Evolutionary conservation across 2,329 filamentous ascomycete species (phyloP).

Genomic region (Chrysosporium keratinophilum): DNA sequence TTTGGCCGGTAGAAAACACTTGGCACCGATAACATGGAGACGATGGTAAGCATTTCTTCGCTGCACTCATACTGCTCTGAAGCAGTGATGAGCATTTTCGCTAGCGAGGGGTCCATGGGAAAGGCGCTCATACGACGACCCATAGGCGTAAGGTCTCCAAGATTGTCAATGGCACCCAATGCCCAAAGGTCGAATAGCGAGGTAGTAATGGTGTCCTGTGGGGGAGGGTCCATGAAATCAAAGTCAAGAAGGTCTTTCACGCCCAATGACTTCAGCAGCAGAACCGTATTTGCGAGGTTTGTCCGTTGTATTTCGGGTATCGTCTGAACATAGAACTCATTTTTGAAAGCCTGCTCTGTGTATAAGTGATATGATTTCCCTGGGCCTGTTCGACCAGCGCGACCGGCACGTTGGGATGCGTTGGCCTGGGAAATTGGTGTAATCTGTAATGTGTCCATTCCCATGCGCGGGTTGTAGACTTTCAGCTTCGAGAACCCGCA

Average conservation of each 20-base stretch:
- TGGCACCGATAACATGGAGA: conserved; percentile 94
- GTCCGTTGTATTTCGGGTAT: conserved; percentile 97
- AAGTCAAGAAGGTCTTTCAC: conserved; percentile 93
- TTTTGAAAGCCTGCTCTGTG: conserved; percentile 88
- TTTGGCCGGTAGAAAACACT: conserved; percentile 96
- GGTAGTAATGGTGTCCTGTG: conserved; percentile 94
- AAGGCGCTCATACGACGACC: conserved; percentile 93
- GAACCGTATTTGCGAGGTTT: conserved; percentile 86
- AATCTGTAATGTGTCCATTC: conserved; percentile 97
- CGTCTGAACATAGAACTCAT: conserved; percentile 91
- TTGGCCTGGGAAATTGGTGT: conserved; percentile 97
- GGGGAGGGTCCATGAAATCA: conserved; percentile 97
- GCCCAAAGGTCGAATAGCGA: conserved; percentile 98
- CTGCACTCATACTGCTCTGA: conserved; percentile 82
- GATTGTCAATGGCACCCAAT: conserved; percentile 81
- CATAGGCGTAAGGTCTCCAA: conserved; percentile 79
- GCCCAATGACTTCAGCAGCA: conserved; percentile 86
- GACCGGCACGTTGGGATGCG: conserved; percentile 81
- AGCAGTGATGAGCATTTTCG: conserved; percentile 87
- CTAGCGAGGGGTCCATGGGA: conserved; percentile 92
- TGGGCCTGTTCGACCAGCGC: conserved; percentile 86
- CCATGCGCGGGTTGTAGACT: conserved; percentile 97
- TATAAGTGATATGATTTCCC: conserved; percentile 92
- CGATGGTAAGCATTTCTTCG: conserved; percentile 96
- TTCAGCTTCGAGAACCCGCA: conserved; percentile 94